Evolutionary conservation across 805 yeast genomes (phyloP), one percentile per base, ranked within the genome.

Genomic region (Wickerhamomyces kurtzmanii): DNA sequence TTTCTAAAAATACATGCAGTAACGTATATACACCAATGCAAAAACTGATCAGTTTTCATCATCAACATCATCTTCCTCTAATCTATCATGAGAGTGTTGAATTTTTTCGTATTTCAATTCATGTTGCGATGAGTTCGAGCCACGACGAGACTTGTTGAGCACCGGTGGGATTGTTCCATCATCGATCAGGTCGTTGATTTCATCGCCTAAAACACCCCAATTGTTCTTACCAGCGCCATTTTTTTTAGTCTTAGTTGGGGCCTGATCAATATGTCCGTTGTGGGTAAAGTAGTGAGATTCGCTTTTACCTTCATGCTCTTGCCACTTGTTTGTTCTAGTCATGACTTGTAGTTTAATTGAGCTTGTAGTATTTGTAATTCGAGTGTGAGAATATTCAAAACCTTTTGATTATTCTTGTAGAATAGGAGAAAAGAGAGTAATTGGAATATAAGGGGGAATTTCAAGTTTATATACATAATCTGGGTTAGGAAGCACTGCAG

Each of bases 141-240:
- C 74, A 31, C 75, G 48, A 52, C 75, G 59, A 22, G 51, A 50
- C 41, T 62, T 63, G 29, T 58, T 57, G 44, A 60, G 55, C 12
- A 66, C 55, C 5, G 63, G 61, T 5, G 64, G 60, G 37, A 73
- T 60, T 36, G 71, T 76, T 27, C 77, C 82, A 12, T 65, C 57
- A 29, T 68, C 71, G 33, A 70, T 65, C 36, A 81, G 50, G 36
- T 74, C 82, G 26, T 71, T 70, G 29, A 77, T 49, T 43, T 84
- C 94, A 42, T 82, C 94, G 17, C 86, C 89, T 7, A 74, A 67
- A 34, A 63, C 59, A 24, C 96, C 96, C 94, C 95, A 84, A 47
- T 85, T 85, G 39, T 76, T 78, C 43, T 73, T 75, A 26, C 96
- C 96, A 19, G 78, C 79, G 27, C 96, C 96, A 33, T 68, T 67